A percentile compares a stretch with the other conserved stretches of the same genome.
These are phyloP conservation scores for Ophioceras dolichostomum DNA, from an alignment of 2,329 filamentous ascomycete species.

Conservation along the genomic window DNA sequence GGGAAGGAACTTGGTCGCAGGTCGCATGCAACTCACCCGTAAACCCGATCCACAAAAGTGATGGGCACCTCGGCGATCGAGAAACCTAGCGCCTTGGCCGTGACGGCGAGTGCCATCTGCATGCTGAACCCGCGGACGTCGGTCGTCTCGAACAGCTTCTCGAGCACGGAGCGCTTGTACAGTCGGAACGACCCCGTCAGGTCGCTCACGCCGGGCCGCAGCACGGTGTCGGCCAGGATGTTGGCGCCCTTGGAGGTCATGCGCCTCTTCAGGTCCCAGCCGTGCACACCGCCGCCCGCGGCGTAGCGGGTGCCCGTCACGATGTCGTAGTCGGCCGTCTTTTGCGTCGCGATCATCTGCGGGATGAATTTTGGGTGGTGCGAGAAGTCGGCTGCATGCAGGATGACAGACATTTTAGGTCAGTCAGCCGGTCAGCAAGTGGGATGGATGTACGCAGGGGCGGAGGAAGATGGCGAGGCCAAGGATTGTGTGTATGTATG, in stretches of 20 bases:
- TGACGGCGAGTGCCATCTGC: slow-evolving; percentile 99
- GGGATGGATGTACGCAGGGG: too few relatives aligned
- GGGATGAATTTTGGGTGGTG: slow-evolving; percentile 99
- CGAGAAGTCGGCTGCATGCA: slow-evolving; percentile 62
- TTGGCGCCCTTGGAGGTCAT: slow-evolving; percentile 81
- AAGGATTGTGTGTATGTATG: neutral
- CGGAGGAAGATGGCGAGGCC: too few relatives aligned
- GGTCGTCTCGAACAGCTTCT: slow-evolving; percentile 81
- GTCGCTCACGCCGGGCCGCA: slow-evolving; percentile 89
- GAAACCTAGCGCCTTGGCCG: slow-evolving; percentile 91
- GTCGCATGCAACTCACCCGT: too few relatives aligned
- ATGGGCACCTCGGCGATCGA: slow-evolving; percentile 94
- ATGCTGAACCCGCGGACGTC: slow-evolving; percentile 97
- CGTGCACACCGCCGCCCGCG: slow-evolving; percentile 77
- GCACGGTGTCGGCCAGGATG: slow-evolving; percentile 86
- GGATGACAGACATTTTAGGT: neutral
- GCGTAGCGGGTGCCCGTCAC: slow-evolving; percentile 94
- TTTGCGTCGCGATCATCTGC: slow-evolving; percentile 77
- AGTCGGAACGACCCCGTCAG: slow-evolving; percentile 88
- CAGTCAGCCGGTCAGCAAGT: neutral
- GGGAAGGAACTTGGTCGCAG: too few relatives aligned
- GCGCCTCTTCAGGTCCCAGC: slow-evolving; percentile 91
- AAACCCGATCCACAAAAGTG: slow-evolving; percentile 87
- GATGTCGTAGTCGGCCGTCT: slow-evolving; percentile 74
- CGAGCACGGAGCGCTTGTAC: slow-evolving; percentile 82